Conservation (phyloP, 2,329 filamentous ascomycete species). For the Arthrobotrys sinensis region DNA sequence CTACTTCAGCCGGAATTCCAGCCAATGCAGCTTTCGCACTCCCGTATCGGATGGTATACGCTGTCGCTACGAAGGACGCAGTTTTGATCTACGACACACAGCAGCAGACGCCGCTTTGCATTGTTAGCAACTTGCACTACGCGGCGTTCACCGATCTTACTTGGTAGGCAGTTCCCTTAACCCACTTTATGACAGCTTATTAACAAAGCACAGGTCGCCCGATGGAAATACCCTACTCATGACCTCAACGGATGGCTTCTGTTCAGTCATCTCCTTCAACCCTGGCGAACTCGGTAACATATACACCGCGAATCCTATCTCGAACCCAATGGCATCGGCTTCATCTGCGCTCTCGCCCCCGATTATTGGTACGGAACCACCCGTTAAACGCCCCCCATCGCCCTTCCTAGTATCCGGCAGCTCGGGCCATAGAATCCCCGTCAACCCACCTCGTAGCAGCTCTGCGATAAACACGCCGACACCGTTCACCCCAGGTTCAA, state of each 20-base stretch:
- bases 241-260: slow-evolving; percentile 98
- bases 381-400: slow-evolving; percentile 66
- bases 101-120: slow-evolving; percentile 90
- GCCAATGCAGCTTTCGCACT: slow-evolving; percentile 81
- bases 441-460: slow-evolving; percentile 63
- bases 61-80: slow-evolving; percentile 95
- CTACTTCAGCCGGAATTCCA: slow-evolving; percentile 70
- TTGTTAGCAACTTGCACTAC: slow-evolving; percentile 97
- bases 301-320: slow-evolving; percentile 76
- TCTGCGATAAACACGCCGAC: slow-evolving; percentile 78
- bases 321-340: slow-evolving; percentile 48
- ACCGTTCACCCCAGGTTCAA: slow-evolving; percentile 74
- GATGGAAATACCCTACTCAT: slow-evolving; percentile 87
- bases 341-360: slow-evolving; percentile 41
- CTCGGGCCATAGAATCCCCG: slow-evolving; percentile 44
- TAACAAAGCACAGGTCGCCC: slow-evolving; percentile 74
- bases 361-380: slow-evolving; percentile 62
- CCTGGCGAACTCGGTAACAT: slow-evolving; percentile 86
- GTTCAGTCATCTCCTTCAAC: slow-evolving; percentile 88
- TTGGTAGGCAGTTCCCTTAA: slow-evolving; percentile 77
- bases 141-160: slow-evolving; percentile 96
- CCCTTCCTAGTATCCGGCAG: slow-evolving; percentile 64
- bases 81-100: slow-evolving; percentile 97
- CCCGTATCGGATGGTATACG: slow-evolving; percentile 94
- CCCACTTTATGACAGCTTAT: slow-evolving; percentile 61